Evolutionary conservation across 2,329 filamentous ascomycete species (phyloP).

Genomic region (Colletotrichum sp.): DNA sequence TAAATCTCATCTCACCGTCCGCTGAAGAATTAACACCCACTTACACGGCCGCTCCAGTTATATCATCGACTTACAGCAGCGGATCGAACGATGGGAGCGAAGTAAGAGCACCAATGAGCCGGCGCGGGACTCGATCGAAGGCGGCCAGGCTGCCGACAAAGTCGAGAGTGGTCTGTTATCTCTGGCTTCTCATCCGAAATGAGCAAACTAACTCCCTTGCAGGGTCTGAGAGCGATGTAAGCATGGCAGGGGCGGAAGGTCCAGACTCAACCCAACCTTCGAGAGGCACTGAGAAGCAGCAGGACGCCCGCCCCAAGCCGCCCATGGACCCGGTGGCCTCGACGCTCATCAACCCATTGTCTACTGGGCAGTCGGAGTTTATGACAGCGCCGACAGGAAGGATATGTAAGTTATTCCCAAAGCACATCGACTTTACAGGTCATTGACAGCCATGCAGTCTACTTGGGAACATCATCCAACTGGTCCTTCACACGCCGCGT

Average conservation of each 20-base stretch:
- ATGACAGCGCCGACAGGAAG: constrained; percentile 44
- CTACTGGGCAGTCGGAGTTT: constrained; percentile 43
- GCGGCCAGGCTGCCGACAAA: background rate
- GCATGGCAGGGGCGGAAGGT: background rate
- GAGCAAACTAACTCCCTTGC: background rate
- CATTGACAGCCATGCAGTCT: constrained; percentile 37
- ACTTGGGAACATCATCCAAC: constrained; percentile 60
- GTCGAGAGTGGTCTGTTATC: background rate
- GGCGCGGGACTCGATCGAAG: background rate
- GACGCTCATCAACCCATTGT: constrained; percentile 46
- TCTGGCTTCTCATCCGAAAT: background rate
- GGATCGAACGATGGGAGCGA: constrained; percentile 4
- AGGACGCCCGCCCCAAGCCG: background rate
- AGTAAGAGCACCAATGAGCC: constrained; percentile 6
- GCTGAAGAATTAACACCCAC: background rate
- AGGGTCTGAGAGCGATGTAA: background rate
- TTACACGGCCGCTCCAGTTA: constrained; percentile 14
- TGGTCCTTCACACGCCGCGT: constrained; percentile 59
- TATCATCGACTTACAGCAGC: constrained; percentile 24
- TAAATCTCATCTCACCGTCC: constrained; percentile 21
- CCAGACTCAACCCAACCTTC: background rate
- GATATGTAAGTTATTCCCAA: constrained; percentile 41
- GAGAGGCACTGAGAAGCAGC: background rate
- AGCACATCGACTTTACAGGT: background rate
- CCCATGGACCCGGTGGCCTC: constrained; percentile 31